Percentiles rank a stretch among this genome's conserved stretches.
phyloP scores from a whole-genome alignment of 257 asterid species.

The Fraxinus excelsior region DNA sequence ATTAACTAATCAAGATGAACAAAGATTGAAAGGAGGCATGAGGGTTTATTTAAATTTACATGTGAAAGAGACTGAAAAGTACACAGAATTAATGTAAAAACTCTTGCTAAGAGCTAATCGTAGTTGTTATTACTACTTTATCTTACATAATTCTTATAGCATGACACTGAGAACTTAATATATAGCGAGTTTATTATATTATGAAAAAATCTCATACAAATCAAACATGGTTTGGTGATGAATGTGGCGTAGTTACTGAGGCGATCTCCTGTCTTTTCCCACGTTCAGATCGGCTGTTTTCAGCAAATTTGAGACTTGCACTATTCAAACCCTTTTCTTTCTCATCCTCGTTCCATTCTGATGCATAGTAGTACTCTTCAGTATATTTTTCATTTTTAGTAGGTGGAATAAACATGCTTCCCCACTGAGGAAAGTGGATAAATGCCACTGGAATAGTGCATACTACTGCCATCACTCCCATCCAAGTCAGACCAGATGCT shows the following conservation, averaged over 20 bases:
- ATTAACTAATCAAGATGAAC: background rate
- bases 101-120: background rate
- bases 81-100: slow-evolving; percentile 43
- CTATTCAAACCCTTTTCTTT: slow-evolving; percentile 22
- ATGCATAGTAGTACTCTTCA: slow-evolving; percentile 24
- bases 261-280: slow-evolving; percentile 19
- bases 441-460: slow-evolving; percentile 24
- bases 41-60: background rate
- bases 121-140: background rate
- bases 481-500: slow-evolving; percentile 37
- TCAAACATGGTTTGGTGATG: slow-evolving; percentile 3
- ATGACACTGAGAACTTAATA: too few relatives aligned
- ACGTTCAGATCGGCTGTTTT: slow-evolving; percentile 25
- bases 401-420: slow-evolving; percentile 24
- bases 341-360: slow-evolving; percentile 25
- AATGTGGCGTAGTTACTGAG: background rate
- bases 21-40: background rate
- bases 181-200: too few relatives aligned
- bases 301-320: slow-evolving; percentile 26
- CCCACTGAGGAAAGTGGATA: slow-evolving; percentile 26
- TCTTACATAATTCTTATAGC: background rate
- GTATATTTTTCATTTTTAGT: slow-evolving; percentile 15
- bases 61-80: slow-evolving; percentile 18
- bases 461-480: slow-evolving; percentile 29
- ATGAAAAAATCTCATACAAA: background rate